Base-by-base conservation (phyloP, 1,284 basidiomycete species). In the Anthracocystis panici-leucophaei region DNA sequence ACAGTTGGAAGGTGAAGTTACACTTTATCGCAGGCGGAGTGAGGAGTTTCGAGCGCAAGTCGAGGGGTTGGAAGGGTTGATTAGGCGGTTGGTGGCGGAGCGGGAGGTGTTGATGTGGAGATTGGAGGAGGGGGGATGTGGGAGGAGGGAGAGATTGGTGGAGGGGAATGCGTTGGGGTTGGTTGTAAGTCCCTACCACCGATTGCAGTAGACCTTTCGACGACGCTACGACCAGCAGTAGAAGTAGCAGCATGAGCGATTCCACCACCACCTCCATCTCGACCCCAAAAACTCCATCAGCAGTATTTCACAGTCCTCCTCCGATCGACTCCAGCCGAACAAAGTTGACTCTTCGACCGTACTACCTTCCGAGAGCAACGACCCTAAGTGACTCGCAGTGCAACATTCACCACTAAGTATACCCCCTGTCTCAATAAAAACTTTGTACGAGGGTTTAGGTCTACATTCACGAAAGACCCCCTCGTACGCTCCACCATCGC, bases 1-100 rank as follows among this genome's bases (percentile, higher is more conserved):
- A 38, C 18, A 46, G 23, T 29, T 74, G 33, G 65, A 74, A 38
- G 65, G 62, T 7, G 65, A 69, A 31, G 58, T 74, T 20, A 25
- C 57, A 0, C 35, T 45, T 20, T 33, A 69, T 16, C 52, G 63
- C 5, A 18, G 57, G 16, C 44, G 65, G 31, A n/a, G 23, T 25
- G 71, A 69, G 18, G 21, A 40, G 46, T 41, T 51, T 2, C 48
- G 55, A 2, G 21, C 48, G 5, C 50, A 60, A 20, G 35, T 48
- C 21, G 31, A 42, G 10, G 55, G 29, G 11, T 23, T 74, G 38
- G 65, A 74, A 46, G 62, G 57, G 41, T 61, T 69, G 62, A 40
- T 74, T 18, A 50, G 65, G n/a, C 57, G 62, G 2, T 29, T 74
- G 20, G 2, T 65, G 29, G 65, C 53, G 5, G 57, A 69, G 55